Evolutionary conservation across 768 basidiomycete genomes (phyloP), one percentile per base, ranked within the genome.

Genomic region (Tylopilus rubrobrunneus): DNA sequence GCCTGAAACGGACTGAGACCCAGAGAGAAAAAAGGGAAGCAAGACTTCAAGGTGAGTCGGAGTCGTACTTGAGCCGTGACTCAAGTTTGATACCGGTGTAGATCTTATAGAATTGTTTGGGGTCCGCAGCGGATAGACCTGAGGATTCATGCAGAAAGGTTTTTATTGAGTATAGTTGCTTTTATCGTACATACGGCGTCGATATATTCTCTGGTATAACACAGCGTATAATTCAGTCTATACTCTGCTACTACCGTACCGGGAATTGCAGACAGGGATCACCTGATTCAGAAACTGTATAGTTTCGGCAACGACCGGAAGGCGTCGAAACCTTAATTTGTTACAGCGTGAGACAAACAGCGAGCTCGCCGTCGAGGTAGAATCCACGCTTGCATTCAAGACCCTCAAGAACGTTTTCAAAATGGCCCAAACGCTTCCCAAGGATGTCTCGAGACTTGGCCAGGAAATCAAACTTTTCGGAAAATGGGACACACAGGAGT

Each of bases 401-500:
- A 58, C 59, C 62, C 64, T 69, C 67, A 71, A 75, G 68, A 60
- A 52, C 46, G 68, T 67, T 67, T 56, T n/a, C n/a, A n/a, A n/a
- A n/a, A n/a, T 76, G 55, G 78, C 74, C 56, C 82, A 83, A 62
- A 85, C 89, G 41, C 87, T 93, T 57, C 90, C 90, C 48, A 89
- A 76, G 75, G 89, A 91, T 52, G 79, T 93, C 68, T 86, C 89
- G 57, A 89, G 75, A 73, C 77, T 91, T 63, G 89, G 86, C 59
- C 81, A 81, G 72, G 90, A 92, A 64, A 84, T 98, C 69, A 97
- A 96, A 77, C 86, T 99, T 58, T 99, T 99, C 71, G 94, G 93
- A 69, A 95, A 95, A 80, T 99, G 97, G 97, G 95, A 98, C 53
- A 89, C 93, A 59, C 87, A 92, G 70, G 94, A 93, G 95, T 97